A percentile compares a stretch with the other conserved stretches of the same genome.
Evolutionary conservation across 768 basidiomycete species (phyloP).

Genomic region (Agaricus bisporus): DNA sequence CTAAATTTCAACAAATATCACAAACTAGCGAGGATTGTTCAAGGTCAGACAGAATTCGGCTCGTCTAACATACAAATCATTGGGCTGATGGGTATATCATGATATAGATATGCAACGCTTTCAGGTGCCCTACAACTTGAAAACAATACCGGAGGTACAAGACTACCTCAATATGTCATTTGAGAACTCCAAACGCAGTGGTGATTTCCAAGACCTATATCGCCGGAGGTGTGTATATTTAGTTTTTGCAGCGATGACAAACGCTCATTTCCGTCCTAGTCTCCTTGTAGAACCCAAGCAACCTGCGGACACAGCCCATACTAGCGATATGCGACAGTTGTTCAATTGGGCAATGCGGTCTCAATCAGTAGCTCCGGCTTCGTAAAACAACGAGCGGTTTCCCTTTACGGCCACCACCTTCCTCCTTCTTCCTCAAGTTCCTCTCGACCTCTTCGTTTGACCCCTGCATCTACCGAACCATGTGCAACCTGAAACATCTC

Average conservation of each 20-base stretch:
- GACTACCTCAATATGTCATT: slow-evolving; percentile 69
- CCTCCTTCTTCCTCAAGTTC: slow-evolving; percentile 12
- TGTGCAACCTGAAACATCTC: slow-evolving; percentile 14
- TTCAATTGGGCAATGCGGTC: slow-evolving; percentile 76
- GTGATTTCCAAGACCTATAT: slow-evolving; percentile 83
- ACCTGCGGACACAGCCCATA: slow-evolving; percentile 60
- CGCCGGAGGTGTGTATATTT: slow-evolving; percentile 62
- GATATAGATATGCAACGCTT: slow-evolving; percentile 83
- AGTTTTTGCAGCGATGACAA: slow-evolving; percentile 3
- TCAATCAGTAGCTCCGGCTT: slow-evolving; percentile 28
- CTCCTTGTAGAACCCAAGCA: slow-evolving; percentile 81
- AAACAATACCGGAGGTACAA: slow-evolving; percentile 87
- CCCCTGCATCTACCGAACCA: slow-evolving; percentile 1
- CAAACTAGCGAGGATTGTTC: slow-evolving; percentile 80
- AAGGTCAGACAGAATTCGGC: slow-evolving; percentile 41
- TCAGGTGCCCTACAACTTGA: slow-evolving; percentile 80
- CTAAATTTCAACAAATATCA: slow-evolving; percentile 98
- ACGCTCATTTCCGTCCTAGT: slow-evolving; percentile 29
- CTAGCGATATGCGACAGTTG: slow-evolving; percentile 68
- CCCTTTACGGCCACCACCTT: slow-evolving; percentile 11
- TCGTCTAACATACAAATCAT: neutral
- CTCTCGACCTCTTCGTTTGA: slow-evolving; percentile 1
- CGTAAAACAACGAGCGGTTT: slow-evolving; percentile 15
- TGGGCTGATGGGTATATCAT: neutral
- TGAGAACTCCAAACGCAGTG: slow-evolving; percentile 66